Evolutionary conservation across 75 land plant species (phyloP).

Genomic region (Cupressus sempervirens): DNA sequence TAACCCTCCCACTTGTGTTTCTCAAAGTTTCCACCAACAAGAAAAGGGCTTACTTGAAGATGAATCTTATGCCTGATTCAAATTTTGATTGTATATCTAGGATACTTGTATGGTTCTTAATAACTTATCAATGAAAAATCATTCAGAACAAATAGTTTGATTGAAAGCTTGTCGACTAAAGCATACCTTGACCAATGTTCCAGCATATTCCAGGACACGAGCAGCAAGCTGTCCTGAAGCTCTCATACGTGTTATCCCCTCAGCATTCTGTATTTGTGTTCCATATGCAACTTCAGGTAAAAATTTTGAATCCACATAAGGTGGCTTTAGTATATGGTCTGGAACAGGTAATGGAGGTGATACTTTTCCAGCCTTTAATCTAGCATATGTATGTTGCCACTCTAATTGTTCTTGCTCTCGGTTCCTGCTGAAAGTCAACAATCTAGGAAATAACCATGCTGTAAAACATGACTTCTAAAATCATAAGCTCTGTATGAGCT

Average conservation of each 20-base stretch:
- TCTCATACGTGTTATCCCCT: conserved; percentile 83
- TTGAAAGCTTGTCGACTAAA: neutral
- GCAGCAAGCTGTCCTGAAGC: conserved; percentile 94
- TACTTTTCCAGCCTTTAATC: conserved; percentile 68
- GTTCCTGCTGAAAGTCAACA: conserved; percentile 18
- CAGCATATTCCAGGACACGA: conserved; percentile 88
- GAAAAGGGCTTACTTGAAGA: neutral
- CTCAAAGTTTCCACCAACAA: neutral
- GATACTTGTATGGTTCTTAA: neutral
- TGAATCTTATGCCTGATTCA: neutral
- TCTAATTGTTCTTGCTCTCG: conserved; percentile 19
- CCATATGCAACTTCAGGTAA: conserved; percentile 65
- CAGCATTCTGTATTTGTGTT: conserved; percentile 80
- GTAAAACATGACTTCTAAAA: neutral
- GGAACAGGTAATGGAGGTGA: conserved; percentile 86
- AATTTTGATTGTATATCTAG: neutral
- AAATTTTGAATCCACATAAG: conserved; percentile 61
- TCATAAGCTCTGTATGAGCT: neutral
- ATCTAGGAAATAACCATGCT: neutral
- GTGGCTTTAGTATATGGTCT: conserved; percentile 71
- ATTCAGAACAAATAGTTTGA: neutral
- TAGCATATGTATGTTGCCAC: conserved; percentile 24
- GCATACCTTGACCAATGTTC: conserved; percentile 87
- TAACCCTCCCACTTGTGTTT: neutral
- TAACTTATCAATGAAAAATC: neutral